Evolutionary conservation across 306 rosid species (phyloP), one percentile per base, ranked within the genome.

Genomic region (Geum urbanum): DNA sequence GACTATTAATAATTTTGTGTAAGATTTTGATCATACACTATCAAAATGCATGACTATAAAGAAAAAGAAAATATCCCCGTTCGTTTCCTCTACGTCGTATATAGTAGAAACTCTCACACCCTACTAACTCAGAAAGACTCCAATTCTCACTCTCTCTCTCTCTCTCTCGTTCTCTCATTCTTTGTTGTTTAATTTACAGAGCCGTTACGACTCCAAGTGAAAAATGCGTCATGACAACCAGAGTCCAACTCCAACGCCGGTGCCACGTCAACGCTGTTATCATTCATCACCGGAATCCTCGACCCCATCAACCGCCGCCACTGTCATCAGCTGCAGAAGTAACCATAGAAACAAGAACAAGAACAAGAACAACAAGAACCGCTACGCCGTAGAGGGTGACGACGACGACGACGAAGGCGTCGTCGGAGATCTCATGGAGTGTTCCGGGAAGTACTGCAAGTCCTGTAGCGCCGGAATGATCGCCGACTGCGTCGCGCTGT

Each of bases 401-500:
- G 47, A n/a, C 5, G 66, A 37, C 40, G 20, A 19, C 37, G 76
- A 66, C 1, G 91, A 68, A 8, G 51, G 6, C 8, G 67, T 9
- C 49, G 13, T 58, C 0, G 89, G 67, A 3, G 92, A 85, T 47
- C n/a, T 27, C 50, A 67, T 84, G 0, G 86, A 86, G 67, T 90
- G 96, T 69, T 84, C 95, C 0, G 83, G 86, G 10, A 75, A 80
- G 78, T 73, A 71, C 35, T 86, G 91, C 72, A 44, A 70, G 24
- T 83, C 96, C 43, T 86, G 96, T 83, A 75, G 83, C 5, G 88
- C 83, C 9, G 87, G 87, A 0, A 18, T 81, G 61, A 48, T 90
- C 8, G 86, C 90, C 0, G 96, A 90, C 19, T 90, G 96, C 51
- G 91, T 90, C 53, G 95, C 95, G 0, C 68, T 90, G 19, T 86